Percentiles rank a stretch among this genome's conserved stretches.
Evolutionary conservation across 192 early-diverging fungal genomes (phyloP).

Genomic region (Umbelopsis ramanniana): DNA sequence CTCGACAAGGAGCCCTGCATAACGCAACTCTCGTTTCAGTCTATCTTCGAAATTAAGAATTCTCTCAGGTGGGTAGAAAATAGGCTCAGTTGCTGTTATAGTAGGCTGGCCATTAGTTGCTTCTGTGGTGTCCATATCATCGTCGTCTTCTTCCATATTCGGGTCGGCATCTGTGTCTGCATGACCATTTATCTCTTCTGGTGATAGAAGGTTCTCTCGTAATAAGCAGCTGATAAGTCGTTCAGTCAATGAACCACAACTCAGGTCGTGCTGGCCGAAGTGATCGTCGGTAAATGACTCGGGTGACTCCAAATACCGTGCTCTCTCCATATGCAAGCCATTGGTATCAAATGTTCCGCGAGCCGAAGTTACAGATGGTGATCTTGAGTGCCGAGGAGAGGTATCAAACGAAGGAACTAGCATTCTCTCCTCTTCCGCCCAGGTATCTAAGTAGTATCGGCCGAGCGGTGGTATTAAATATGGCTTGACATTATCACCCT

Average conservation of each 20-base stretch:
- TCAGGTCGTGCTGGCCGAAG: conserved; percentile 30
- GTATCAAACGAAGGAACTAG: conserved; percentile 50
- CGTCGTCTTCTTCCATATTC: not conserved
- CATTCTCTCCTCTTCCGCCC: conserved; percentile 71
- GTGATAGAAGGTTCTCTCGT: conserved; percentile 64
- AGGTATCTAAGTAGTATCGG: conserved; percentile 65
- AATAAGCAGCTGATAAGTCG: conserved; percentile 72
- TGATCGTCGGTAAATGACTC: conserved; percentile 43
- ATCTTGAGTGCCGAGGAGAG: conserved; percentile 24
- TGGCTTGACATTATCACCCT: conserved; percentile 57
- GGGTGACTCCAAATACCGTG: conserved; percentile 17
- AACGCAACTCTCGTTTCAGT: conserved; percentile 80
- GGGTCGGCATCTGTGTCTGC: conserved; percentile 31
- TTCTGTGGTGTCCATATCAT: not conserved
- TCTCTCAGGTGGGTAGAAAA: conserved; percentile 29
- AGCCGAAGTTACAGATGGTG: not conserved
- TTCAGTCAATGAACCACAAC: conserved; percentile 71
- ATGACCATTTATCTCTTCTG: conserved; percentile 38
- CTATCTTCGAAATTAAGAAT: conserved; percentile 76
- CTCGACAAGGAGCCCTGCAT: conserved; percentile 84
- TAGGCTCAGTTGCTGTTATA: conserved; percentile 8
- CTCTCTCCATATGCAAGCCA: not conserved
- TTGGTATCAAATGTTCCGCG: conserved; percentile 11
- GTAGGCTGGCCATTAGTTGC: no score
- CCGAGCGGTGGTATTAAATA: conserved; percentile 86